Evolutionary conservation across 2,329 filamentous ascomycete genomes (phyloP), one percentile per base, ranked within the genome.

Genomic region (Dactylonectria estremocensis): DNA sequence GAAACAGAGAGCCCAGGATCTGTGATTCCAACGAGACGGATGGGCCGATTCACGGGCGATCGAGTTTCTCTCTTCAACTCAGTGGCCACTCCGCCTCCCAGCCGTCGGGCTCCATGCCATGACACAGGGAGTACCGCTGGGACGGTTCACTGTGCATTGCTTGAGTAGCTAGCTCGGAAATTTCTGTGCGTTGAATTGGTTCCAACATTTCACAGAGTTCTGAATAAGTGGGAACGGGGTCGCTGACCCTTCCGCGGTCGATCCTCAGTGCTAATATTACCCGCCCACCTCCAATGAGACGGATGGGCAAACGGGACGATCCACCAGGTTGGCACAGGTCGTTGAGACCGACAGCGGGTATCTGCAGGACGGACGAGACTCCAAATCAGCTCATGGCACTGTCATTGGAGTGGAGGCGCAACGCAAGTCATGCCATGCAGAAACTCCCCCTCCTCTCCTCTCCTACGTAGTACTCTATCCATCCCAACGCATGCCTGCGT

Each of bases 341-440:
- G 50, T 60, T 58, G 69, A 53, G 65, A 52, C 65, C 70, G 68
- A 67, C 58, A 71, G 72, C 69, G 72, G 71, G 71, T 73, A 74
- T 66, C 64, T 72, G 66, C 63, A 70, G 64, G 59, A 67, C 52
- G 48, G 61, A 62, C 50, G 63, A 73, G 72, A 69, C 69, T 72
- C 56, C 61, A 48, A 70, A 73, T 76, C 71, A 74, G 69, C 66
- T 64, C 72, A 76, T 76, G 66, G 72, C 68, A 70, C 56, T 71
- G 37, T 68, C 28, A 53, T n/a, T 46, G 50, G n/a, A 59, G 68
- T 67, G 67, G 65, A 66, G 66, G 64, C 55, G 50, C 24, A 61
- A 67, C 66, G 67, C 70, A 75, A 70, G 72, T 72, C 69, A 74
- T 76, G 68, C 62, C 68, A 69, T 76, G 68, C 71, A 71, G 65